Conservation (phyloP, 345 rosid genomes). For the Pseudoturritis turrita region DNA sequence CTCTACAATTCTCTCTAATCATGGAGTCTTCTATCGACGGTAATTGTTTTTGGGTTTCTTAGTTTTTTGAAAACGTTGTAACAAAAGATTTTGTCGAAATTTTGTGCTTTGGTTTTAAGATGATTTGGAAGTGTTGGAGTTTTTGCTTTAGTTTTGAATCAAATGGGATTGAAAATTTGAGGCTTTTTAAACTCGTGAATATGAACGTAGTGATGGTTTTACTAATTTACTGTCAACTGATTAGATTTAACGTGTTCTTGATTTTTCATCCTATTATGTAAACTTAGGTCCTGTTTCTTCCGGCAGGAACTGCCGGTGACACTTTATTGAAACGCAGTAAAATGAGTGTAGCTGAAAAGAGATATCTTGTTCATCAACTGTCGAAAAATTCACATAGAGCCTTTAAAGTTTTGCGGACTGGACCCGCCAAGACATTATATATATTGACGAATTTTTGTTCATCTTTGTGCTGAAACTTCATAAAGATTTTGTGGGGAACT, state of each 20-base stretch:
- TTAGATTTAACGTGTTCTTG: not conserved
- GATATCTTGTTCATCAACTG: constrained; percentile 46
- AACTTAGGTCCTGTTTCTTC: not conserved
- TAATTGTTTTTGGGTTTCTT: not conserved
- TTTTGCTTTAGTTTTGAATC: not conserved
- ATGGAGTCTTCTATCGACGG: constrained; percentile 8
- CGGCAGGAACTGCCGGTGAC: constrained; percentile 20
- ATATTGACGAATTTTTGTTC: too few species aligned
- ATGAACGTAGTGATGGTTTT: not conserved
- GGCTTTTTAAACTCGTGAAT: not conserved
- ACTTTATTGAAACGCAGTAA: constrained; percentile 39
- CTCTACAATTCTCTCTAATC: not conserved
- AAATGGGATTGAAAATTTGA: not conserved
- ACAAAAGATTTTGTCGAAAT: not conserved
- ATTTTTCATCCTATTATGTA: not conserved
- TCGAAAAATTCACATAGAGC: constrained; percentile 43
- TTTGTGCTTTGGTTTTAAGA: not conserved
- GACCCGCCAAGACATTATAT: constrained; percentile 48
- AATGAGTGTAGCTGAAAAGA: constrained; percentile 50
- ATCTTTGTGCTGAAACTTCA: too few species aligned
- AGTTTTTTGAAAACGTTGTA: not conserved
- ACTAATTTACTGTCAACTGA: not conserved
- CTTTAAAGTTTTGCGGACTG: constrained; percentile 43
- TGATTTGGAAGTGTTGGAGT: not conserved
- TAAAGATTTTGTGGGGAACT: too few species aligned